Evolutionary conservation across 805 yeast species (phyloP), one percentile per base, ranked within the genome.

Genomic region (Yarrowia yakushimensis): DNA sequence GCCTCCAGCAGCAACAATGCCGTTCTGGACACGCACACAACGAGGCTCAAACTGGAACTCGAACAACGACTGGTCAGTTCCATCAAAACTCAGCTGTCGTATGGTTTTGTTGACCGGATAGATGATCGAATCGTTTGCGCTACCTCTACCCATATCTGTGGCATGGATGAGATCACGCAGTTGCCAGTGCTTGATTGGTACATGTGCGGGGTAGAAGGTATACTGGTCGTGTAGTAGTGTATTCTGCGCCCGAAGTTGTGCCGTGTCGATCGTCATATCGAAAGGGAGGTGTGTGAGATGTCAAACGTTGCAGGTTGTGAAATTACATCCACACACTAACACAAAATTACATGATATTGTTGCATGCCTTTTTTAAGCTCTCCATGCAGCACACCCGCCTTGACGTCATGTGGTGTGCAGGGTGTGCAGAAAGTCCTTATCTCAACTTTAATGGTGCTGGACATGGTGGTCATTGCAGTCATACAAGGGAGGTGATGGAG

Each of bases 131-230:
- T 77, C 65, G 80, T 70, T 65, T 78, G 72, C 62, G 23, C 13
- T 17, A 23, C 71, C 63, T 9, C 25, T 12, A 6, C 48, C 61
- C 48, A 41, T 30, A 52, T 68, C 65, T 62, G 85, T 71, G 17
- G 78, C 80, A 66, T 84, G 82, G 6, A 90, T 76, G 69, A 90
- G 78, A 69, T 90, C 93, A 36, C 96, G 78, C 31, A 90, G 77
- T 72, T 90, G 97, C 96, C 96, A 90, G 75, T 90, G 86, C 28
- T 59, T 59, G 54, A 59, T 36, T 25, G 62, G 42, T 20, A 59
- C 54, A 13, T 59, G 42, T 17, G 42, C 43, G 20, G 62, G 62
- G 43, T 33, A 45, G 43, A 59, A 59, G 25, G 62, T 43, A 55
- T 39, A 55, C 46, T 39, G 48, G 48, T 55, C 61, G n/a, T 39